Evolutionary conservation across 306 rosid genomes (phyloP), one percentile per base, ranked within the genome.

Genomic region (Acacia acuminata): DNA sequence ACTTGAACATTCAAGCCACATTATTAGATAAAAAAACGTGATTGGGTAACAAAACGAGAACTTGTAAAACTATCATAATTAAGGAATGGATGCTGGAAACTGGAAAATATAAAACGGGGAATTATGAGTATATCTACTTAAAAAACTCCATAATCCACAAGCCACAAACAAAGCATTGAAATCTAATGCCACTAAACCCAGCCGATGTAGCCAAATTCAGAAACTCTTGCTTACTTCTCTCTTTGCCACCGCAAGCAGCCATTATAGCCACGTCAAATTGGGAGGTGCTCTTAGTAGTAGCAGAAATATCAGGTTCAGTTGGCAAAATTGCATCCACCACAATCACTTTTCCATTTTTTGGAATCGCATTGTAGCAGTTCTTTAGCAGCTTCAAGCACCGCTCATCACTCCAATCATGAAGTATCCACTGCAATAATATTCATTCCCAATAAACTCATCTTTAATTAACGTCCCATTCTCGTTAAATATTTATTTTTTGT

Each of bases 121-220:
- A 44, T 44, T 44, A 43, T 43, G 11, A 43, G 10, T 43, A 10
- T 10, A 44, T 47, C 19, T 50, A 51, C 65, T 86, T 86, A 53
- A 67, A 83, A 48, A 87, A 78, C 84, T 87, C 86, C 81, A 87
- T 87, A 72, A 55, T 10, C 60, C 63, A 55, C 10, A n/a, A 20
- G 27, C 4, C 10, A 55, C 8, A 20, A 20, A 19, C 27, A 55
- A 20, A n/a, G 25, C 63, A 55, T 55, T 55, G 27, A 55, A 7
- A 20, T 55, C 63, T 20, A 19, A 20, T 20, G 24, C 63, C 63
- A 7, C 10, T 55, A n/a, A 55, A 55, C 11, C 27, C 63, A 55
- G 63, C 4, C 8, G 63, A 55, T 7, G 25, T n/a, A 55, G 27
- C 32, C 32, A 55, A 55, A 55, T n/a, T 6, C 27, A 20, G 9